Percentiles rank a stretch among this genome's conserved stretches.
phyloP scores from a whole-genome alignment of 2,329 filamentous ascomycete species.

The Penicillium corylophilum region DNA sequence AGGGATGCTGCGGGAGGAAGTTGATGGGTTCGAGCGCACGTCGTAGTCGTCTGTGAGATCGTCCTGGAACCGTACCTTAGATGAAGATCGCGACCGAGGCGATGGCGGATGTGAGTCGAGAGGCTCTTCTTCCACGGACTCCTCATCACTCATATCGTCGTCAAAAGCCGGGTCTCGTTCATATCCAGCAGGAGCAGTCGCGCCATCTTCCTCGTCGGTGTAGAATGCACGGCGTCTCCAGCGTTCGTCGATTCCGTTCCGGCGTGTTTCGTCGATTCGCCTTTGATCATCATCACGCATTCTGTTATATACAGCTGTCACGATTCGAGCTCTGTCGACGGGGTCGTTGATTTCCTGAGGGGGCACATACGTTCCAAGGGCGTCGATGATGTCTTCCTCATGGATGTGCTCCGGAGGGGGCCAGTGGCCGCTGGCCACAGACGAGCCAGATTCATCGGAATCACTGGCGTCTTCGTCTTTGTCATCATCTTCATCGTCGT shows the following conservation, averaged over 20 bases:
- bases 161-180: constrained; percentile 42
- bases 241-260: constrained; percentile 60
- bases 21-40: constrained; percentile 68
- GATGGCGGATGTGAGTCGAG: constrained; percentile 43
- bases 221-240: constrained; percentile 80
- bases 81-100: constrained; percentile 69
- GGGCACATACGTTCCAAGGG: constrained; percentile 43
- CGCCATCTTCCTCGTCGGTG: constrained; percentile 80
- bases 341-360: constrained; percentile 44
- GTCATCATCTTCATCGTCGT: constrained; percentile 23
- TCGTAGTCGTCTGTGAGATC: constrained; percentile 67
- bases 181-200: constrained; percentile 62
- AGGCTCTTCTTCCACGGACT: constrained; percentile 50
- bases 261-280: constrained; percentile 38
- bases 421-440: constrained; percentile 35
- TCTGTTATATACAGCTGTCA: constrained; percentile 38
- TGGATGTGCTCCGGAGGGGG: constrained; percentile 40
- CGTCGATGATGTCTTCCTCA: constrained; percentile 42
- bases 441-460: constrained; percentile 28
- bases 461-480: constrained; percentile 21
- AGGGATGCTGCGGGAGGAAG: constrained; percentile 68
- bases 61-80: constrained; percentile 75
- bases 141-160: constrained; percentile 50
- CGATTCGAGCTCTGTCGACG: constrained; percentile 42
- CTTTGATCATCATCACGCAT: constrained; percentile 41